Base-by-base conservation (phyloP, 2,329 filamentous ascomycete species). In the Cladorrhinum sp. region DNA sequence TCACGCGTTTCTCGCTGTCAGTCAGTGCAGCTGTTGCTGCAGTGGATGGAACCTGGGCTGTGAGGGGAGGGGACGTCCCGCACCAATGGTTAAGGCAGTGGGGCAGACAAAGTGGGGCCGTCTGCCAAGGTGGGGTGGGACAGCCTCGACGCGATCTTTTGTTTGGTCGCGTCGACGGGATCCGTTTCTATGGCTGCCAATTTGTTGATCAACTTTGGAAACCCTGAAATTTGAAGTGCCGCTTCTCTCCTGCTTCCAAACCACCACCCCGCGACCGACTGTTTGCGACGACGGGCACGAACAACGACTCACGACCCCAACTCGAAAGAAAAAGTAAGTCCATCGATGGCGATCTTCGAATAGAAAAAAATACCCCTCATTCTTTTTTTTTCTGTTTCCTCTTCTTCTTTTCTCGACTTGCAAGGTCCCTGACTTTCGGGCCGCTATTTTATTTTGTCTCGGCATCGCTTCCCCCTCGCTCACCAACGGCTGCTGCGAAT, bases 181-280 rank as follows among this genome's bases (percentile, higher is more conserved):
- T 38, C 58, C 16, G 41, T 53, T 50, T 52, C 60, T 56, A 50
- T 51, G 57, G 62, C 59, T 57, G 51, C 60, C 62, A 61, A 50
- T 62, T 64, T 67, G 65, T 67, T 67, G 65, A 67, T 62, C 61
- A 61, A 63, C 65, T 54, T 29, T 22, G 22, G 25, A 32, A 60
- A 29, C 25, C 36, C 36, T 13, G 36, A 41, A 64, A 58, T 60
- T 62, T 54, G 52, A 53, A 29, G 48, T 55, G 3, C 50, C 12
- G 20, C 23, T 18, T 27, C 50, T 36, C 50, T 36, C 29, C 45
- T 25, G 22, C 41, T 57, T 20, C 12, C 52, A 25, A 51, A 23
- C 24, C 38, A 18, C 13, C 52, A 41, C 38, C 60, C 58, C 16
- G 50, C 57, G 22, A 54, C 20, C 48, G 23, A 51, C 27, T 16